Conservation (phyloP, 163 green algal genomes). For the Chloromonas sp. region DNA sequence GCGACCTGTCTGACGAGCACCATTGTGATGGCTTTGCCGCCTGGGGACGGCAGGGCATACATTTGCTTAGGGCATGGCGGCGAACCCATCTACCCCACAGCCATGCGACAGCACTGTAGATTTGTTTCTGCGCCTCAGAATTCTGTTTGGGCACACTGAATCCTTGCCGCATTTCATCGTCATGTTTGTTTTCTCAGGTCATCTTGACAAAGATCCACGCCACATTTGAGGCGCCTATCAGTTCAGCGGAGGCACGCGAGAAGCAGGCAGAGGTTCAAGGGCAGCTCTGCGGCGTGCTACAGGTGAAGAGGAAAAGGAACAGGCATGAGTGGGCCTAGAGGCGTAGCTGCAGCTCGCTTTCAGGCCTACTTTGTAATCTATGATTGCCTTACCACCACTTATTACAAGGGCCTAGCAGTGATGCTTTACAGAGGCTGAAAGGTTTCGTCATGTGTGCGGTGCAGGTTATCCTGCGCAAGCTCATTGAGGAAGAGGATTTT, state of each 20-base stretch:
- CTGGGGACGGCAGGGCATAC: too few relatives aligned
- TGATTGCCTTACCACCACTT: background rate
- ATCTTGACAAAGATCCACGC: conserved; percentile 35
- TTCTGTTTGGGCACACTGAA: too few relatives aligned
- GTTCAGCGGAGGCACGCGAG: conserved; percentile 54
- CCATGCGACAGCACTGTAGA: too few relatives aligned
- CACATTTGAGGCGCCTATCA: conserved; percentile 34
- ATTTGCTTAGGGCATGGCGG: too few relatives aligned
- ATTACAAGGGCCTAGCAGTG: conserved; percentile 14
- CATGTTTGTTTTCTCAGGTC: conserved; percentile 18
- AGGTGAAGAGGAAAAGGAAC: conserved; percentile 2
- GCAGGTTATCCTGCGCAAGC: conserved; percentile 78
- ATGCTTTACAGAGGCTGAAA: too few relatives aligned
- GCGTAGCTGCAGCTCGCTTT: background rate
- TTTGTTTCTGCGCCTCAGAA: too few relatives aligned
- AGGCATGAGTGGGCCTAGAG: background rate
- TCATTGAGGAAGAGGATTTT: conserved; percentile 60
- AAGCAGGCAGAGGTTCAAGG: conserved; percentile 73
- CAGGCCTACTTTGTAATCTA: background rate
- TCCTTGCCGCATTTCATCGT: too few relatives aligned
- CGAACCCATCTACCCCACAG: too few relatives aligned
- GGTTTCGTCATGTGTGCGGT: too few relatives aligned
- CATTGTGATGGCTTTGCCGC: too few relatives aligned
- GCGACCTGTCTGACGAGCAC: too few relatives aligned
- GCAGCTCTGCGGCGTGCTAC: conserved; percentile 68